These are phyloP conservation scores for Penicillium daleae DNA, from an alignment of 495 filamentous ascomycete genomes.

Conservation along the genomic window DNA sequence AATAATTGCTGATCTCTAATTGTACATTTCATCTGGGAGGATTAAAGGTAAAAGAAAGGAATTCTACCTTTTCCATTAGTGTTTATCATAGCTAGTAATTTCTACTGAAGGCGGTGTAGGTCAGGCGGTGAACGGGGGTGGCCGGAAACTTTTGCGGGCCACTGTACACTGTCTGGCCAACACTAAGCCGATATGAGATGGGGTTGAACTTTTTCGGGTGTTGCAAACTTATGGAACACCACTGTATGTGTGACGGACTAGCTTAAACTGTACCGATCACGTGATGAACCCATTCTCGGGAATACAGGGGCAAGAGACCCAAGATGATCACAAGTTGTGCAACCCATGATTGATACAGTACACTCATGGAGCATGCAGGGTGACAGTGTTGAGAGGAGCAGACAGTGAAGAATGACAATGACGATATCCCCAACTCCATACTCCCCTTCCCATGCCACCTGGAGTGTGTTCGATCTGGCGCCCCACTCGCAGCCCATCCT, in stretches of 20 bases:
- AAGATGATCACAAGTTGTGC: background rate
- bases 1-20: no score
- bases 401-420: background rate
- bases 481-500: background rate
- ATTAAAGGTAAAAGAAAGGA: no score
- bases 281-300: background rate
- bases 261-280: background rate
- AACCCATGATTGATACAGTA: background rate
- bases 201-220: no score
- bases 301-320: background rate
- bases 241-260: constrained; percentile 27
- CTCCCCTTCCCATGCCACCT: background rate
- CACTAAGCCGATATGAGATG: no score
- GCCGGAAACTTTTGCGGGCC: no score
- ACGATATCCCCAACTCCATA: background rate
- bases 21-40: no score
- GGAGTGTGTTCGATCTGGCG: background rate
- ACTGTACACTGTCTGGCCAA: no score
- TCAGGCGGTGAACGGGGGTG: no score
- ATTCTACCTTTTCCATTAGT: no score
- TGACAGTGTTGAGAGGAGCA: background rate
- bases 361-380: background rate
- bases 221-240: no score
- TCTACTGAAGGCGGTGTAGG: no score
- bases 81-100: no score